Conservation (phyloP, 352 stramenopile genomes). For the Elongisporangium prolatum region DNA sequence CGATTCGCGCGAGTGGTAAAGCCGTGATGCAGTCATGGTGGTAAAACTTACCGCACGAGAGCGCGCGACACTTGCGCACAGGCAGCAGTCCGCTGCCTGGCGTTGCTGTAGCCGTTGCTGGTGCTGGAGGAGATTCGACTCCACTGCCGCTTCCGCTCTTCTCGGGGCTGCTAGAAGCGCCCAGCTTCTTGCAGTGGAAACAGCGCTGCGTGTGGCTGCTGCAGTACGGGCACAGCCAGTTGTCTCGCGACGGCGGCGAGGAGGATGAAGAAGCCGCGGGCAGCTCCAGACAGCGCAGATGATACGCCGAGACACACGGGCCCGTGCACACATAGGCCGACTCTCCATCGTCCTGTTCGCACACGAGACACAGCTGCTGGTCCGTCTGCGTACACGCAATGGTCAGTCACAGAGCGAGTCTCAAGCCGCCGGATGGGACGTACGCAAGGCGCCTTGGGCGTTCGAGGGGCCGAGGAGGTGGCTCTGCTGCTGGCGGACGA, state of each 20-base stretch:
- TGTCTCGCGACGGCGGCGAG: slow-evolving; percentile 8
- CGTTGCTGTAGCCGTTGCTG: not conserved
- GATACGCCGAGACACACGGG: slow-evolving; percentile 73
- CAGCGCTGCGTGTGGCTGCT: slow-evolving; percentile 52
- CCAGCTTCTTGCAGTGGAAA: slow-evolving; percentile 75
- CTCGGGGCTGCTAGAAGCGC: slow-evolving; percentile 21
- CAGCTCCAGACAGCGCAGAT: slow-evolving; percentile 36
- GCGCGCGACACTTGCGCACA: slow-evolving; percentile 72
- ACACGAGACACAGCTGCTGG: slow-evolving; percentile 67
- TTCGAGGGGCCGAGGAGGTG: not conserved
- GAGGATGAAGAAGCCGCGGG: not conserved
- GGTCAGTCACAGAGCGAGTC: slow-evolving; percentile 1
- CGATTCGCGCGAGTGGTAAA: slow-evolving; percentile 70
- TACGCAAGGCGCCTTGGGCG: not conserved
- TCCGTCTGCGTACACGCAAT: slow-evolving; percentile 12
- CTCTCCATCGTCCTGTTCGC: slow-evolving; percentile 48
- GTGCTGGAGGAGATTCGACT: not conserved
- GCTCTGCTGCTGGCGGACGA: slow-evolving; percentile 16
- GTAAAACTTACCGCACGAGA: slow-evolving; percentile 85
- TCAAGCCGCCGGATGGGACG: not conserved
- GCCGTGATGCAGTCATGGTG: slow-evolving; percentile 78
- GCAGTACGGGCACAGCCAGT: slow-evolving; percentile 65
- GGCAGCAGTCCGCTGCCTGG: slow-evolving; percentile 10
- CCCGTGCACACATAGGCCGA: slow-evolving; percentile 48
- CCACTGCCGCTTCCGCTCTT: slow-evolving; percentile 1